Evolutionary conservation across 352 stramenopile species (phyloP).

Genomic region (Phytophthora pluvialis): DNA sequence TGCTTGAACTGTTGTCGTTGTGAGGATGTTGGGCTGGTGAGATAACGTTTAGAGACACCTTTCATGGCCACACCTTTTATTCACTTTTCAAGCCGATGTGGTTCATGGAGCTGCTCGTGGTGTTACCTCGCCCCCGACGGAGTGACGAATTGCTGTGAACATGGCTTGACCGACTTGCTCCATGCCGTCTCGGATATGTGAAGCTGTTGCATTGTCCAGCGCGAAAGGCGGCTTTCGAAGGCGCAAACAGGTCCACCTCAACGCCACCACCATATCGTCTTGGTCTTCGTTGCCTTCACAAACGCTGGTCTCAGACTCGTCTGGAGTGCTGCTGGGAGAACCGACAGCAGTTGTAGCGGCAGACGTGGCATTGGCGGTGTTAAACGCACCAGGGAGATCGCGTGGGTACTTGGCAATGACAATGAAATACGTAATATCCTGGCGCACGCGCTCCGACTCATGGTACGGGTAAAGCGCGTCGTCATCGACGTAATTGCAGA

Average conservation of each 20-base stretch:
- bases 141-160: constrained; percentile 33
- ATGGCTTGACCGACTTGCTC: constrained; percentile 32
- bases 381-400: constrained; percentile 10
- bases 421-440: constrained; percentile 55
- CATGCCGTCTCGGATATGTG: constrained; percentile 31
- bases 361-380: neutral
- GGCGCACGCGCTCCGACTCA: constrained; percentile 38
- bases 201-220: constrained; percentile 18
- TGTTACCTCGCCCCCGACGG: constrained; percentile 10
- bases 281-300: constrained; percentile 3
- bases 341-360: neutral
- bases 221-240: constrained; percentile 36
- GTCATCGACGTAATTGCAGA: constrained; percentile 54
- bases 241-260: constrained; percentile 46
- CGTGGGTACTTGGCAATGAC: constrained; percentile 34
- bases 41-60: too few species aligned
- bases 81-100: neutral
- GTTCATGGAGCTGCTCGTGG: neutral
- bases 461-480: constrained; percentile 60
- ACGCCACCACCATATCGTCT: constrained; percentile 33
- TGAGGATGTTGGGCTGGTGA: too few species aligned
- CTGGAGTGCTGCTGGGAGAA: constrained; percentile 1
- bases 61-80: neutral
- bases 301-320: neutral
- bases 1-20: too few species aligned